A percentile compares a stretch with the other conserved stretches of the same genome.
Evolutionary conservation across 2,329 filamentous ascomycete genomes (phyloP).

Genomic region (Colletotrichum plurivorum): DNA sequence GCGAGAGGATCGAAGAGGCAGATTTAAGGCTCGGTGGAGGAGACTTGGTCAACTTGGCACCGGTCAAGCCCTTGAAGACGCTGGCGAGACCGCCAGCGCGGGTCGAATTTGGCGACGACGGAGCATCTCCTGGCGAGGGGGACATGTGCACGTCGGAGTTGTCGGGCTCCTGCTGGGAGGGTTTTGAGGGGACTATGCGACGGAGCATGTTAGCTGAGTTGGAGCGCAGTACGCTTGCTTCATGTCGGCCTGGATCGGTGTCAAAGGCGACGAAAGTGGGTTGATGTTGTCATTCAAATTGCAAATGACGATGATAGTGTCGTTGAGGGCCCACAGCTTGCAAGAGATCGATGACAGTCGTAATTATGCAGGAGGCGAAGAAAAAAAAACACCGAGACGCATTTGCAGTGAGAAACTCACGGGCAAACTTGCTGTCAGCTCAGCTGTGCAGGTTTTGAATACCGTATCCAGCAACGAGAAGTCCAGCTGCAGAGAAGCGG

Average conservation of each 20-base stretch:
- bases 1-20: slow-evolving; percentile 51
- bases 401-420: slow-evolving; percentile 26
- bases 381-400: neutral
- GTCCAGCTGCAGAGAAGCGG: slow-evolving; percentile 35
- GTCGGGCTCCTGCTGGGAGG: slow-evolving; percentile 18
- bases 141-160: slow-evolving; percentile 68
- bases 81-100: slow-evolving; percentile 71
- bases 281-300: slow-evolving; percentile 25
- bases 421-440: slow-evolving; percentile 26
- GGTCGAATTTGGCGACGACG: slow-evolving; percentile 68
- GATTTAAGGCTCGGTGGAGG: slow-evolving; percentile 60
- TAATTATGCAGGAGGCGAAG: neutral
- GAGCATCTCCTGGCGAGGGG: slow-evolving; percentile 70
- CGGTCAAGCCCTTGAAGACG: slow-evolving; percentile 74
- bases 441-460: slow-evolving; percentile 23
- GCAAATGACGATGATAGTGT: slow-evolving; percentile 23
- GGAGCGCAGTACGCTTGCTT: slow-evolving; percentile 20
- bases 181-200: slow-evolving; percentile 33
- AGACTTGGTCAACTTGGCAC: slow-evolving; percentile 67
- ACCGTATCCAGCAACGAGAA: slow-evolving; percentile 32
- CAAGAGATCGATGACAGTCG: slow-evolving; percentile 6
- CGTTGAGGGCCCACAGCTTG: slow-evolving; percentile 23
- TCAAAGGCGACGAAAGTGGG: slow-evolving; percentile 2
- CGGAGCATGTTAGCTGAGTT: slow-evolving; percentile 39
- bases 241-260: slow-evolving; percentile 22